These are phyloP conservation scores for Smittium mucronatum DNA, from an alignment of 371 early-diverging fungal genomes.

Conservation along the genomic window DNA sequence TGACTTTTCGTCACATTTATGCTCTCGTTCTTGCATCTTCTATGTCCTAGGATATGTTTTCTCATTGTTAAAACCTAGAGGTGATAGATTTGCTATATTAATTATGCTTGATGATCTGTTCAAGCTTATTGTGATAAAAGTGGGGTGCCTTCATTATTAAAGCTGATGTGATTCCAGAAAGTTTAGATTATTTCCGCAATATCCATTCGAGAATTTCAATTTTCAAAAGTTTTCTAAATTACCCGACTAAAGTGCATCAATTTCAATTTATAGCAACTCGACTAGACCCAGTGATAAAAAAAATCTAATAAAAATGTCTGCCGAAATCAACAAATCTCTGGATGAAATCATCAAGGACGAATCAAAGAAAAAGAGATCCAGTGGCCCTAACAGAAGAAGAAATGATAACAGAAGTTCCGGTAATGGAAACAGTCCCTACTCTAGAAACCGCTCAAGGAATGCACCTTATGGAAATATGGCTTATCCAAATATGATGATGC, in stretches of 20 bases:
- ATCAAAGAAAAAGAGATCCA: slow-evolving; percentile 18
- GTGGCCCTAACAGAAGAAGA: slow-evolving; percentile 26
- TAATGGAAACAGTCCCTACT: slow-evolving; percentile 32
- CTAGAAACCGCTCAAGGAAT: slow-evolving; percentile 30
- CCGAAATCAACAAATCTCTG: slow-evolving; percentile 49
- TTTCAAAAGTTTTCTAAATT: neutral
- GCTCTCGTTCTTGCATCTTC: too few species aligned
- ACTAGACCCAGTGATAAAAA: neutral
- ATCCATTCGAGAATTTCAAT: neutral
- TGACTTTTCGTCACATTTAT: too few species aligned
- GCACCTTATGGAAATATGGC: slow-evolving; percentile 23
- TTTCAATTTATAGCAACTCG: neutral
- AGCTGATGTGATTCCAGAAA: too few species aligned
- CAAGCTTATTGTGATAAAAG: too few species aligned
- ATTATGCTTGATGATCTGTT: too few species aligned
- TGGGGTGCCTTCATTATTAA: too few species aligned
- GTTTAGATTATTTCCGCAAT: too few species aligned
- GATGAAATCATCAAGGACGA: slow-evolving; percentile 50
- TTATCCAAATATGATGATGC: slow-evolving; percentile 23
- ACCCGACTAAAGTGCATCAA: neutral
- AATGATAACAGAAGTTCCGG: slow-evolving; percentile 33
- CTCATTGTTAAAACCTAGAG: too few species aligned
- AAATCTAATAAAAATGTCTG: slow-evolving; percentile 30
- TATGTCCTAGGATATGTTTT: too few species aligned
- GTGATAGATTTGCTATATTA: too few species aligned